Conservation (phyloP, 2,329 filamentous ascomycete genomes). For the Alternaria metachromatica region DNA sequence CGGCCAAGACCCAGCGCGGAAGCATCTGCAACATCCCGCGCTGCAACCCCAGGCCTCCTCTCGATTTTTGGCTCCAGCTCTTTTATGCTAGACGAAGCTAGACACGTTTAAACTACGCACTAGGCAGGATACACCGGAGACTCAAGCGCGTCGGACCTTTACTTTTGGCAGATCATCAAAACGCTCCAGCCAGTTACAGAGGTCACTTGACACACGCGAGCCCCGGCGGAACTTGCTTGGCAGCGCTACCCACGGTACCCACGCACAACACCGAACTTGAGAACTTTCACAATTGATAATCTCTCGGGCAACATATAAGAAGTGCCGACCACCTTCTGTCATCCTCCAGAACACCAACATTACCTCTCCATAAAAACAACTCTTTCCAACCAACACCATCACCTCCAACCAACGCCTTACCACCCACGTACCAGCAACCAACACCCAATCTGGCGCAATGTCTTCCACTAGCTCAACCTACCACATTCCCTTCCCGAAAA, state of each 20-base stretch:
- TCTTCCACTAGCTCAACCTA: slow-evolving; percentile 40
- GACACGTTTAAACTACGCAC: slow-evolving; percentile 2
- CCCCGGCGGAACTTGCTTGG: slow-evolving; percentile 29
- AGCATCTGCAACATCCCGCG: slow-evolving; percentile 42
- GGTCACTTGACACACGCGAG: slow-evolving; percentile 35
- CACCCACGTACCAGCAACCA: slow-evolving; percentile 8
- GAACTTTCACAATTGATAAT: slow-evolving; percentile 6
- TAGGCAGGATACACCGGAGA: slow-evolving; percentile 5
- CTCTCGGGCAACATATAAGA: slow-evolving; percentile 22
- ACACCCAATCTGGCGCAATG: slow-evolving; percentile 41
- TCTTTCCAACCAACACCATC: slow-evolving; percentile 3
- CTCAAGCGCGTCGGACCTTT: slow-evolving; percentile 14
- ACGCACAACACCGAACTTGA: slow-evolving; percentile 10
- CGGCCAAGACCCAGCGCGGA: slow-evolving; percentile 29
- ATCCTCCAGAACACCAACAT: slow-evolving; percentile 9
- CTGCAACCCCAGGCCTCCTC: slow-evolving; percentile 26
- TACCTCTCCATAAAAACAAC: neutral
- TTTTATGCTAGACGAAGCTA: slow-evolving; percentile 14
- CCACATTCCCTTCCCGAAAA: slow-evolving; percentile 48
- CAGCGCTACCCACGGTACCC: slow-evolving; percentile 19
- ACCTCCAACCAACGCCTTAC: neutral
- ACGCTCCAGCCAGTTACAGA: slow-evolving; percentile 26
- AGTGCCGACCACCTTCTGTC: slow-evolving; percentile 15
- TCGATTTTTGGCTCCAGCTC: slow-evolving; percentile 17
- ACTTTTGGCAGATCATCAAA: slow-evolving; percentile 19